Conservation (phyloP, 768 basidiomycete species). For the Clavaria fumosa region DNA sequence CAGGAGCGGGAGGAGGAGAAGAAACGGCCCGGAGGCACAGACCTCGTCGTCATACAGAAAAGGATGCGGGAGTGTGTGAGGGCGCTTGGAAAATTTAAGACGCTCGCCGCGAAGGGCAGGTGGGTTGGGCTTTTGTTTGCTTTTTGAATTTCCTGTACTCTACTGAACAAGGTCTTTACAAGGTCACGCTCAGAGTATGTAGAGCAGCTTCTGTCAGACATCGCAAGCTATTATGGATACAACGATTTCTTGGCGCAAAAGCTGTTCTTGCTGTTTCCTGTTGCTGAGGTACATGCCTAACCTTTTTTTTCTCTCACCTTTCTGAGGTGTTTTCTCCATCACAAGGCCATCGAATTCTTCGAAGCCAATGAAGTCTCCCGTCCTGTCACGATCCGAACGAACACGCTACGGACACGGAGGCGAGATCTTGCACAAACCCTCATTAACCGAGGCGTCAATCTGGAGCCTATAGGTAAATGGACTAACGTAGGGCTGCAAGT, state of each 20-base stretch:
- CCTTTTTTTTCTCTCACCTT: constrained; percentile 2
- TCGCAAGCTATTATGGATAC: constrained; percentile 94
- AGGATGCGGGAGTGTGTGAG: constrained; percentile 68
- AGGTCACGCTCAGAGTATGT: constrained; percentile 86
- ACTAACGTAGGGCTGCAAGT: constrained; percentile 98
- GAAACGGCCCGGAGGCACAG: constrained; percentile 47
- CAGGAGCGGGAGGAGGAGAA: constrained; percentile 64
- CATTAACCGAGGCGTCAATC: constrained; percentile 90
- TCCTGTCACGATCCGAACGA: constrained; percentile 95
- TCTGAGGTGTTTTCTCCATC: constrained; percentile 3
- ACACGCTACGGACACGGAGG: constrained; percentile 85
- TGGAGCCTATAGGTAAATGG: constrained; percentile 99
- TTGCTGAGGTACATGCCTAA: constrained; percentile 68
- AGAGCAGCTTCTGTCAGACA: constrained; percentile 76
- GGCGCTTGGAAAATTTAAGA: constrained; percentile 58
- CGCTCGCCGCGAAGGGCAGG: constrained; percentile 52
- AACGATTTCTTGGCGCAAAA: constrained; percentile 92
- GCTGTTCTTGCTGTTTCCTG: constrained; percentile 83
- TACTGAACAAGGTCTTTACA: constrained; percentile 3
- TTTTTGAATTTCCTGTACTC: constrained; percentile 7
- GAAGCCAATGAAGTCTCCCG: constrained; percentile 93
- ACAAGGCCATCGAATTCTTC: constrained; percentile 91
- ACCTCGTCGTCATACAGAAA: constrained; percentile 60
- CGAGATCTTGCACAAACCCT: constrained; percentile 89
- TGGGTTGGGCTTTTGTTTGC: constrained; percentile 19